Conservation (phyloP, 495 filamentous ascomycete genomes). For the Coniosporium apollinis region DNA sequence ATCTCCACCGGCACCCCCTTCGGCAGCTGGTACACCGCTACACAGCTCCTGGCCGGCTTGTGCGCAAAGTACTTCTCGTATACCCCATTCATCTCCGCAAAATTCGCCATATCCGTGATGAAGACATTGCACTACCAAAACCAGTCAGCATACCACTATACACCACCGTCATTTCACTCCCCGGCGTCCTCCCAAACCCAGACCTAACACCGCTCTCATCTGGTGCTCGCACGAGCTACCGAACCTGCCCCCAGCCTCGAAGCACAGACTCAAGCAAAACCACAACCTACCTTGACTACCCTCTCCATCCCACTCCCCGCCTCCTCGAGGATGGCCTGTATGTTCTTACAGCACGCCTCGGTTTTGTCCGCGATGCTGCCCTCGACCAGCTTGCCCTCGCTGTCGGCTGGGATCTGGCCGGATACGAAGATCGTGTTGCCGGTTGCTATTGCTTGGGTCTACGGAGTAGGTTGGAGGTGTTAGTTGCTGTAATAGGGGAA, state of each 20-base stretch:
- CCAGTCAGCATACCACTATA: too few relatives aligned
- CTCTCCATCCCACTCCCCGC: conserved; percentile 59
- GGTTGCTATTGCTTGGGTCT: conserved; percentile 85
- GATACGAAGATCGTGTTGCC: conserved; percentile 77
- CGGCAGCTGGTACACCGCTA: conserved; percentile 77
- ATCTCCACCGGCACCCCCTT: conserved; percentile 88
- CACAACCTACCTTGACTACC: conserved; percentile 64
- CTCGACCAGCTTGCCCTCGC: conserved; percentile 52
- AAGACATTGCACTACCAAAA: conserved; percentile 41
- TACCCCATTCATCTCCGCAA: conserved; percentile 71
- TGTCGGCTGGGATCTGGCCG: conserved; percentile 76
- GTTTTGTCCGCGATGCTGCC: conserved; percentile 68
- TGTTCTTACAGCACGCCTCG: conserved; percentile 54
- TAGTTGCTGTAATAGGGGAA: conserved; percentile 1
- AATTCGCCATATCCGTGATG: conserved; percentile 71
- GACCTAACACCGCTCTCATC: too few relatives aligned
- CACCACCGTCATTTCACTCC: too few relatives aligned
- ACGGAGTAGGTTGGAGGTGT: conserved; percentile 2
- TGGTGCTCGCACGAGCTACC: too few relatives aligned
- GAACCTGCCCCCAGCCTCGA: too few relatives aligned
- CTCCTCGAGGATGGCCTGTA: conserved; percentile 57
- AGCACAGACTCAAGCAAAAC: too few relatives aligned
- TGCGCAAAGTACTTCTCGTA: conserved; percentile 77
- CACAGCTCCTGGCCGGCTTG: conserved; percentile 85
- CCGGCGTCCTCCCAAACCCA: too few relatives aligned